Evolutionary conservation across 495 filamentous ascomycete species (phyloP).

Genomic region (Talaromyces ruber): DNA sequence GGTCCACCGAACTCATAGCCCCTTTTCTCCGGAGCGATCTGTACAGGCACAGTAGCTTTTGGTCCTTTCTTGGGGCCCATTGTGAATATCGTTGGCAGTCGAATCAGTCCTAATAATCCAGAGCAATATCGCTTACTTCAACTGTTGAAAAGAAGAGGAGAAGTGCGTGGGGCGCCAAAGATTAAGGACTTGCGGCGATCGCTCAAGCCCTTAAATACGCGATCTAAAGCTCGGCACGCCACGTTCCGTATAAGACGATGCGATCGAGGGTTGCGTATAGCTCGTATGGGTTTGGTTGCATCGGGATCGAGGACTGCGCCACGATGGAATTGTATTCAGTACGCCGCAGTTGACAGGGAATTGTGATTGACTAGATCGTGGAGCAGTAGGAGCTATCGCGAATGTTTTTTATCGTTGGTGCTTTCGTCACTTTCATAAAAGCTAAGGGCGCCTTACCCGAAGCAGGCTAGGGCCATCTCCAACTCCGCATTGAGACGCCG

Average conservation of each 20-base stretch:
- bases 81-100: not conserved
- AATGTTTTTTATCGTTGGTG: not conserved
- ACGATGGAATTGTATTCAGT: not conserved
- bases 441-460: not conserved
- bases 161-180: not conserved
- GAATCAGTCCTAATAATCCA: not conserved
- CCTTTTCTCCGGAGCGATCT: constrained; percentile 36
- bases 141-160: not conserved
- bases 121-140: not conserved
- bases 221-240: not conserved
- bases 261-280: not conserved
- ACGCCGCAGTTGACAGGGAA: too few relatives aligned
- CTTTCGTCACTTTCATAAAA: not conserved
- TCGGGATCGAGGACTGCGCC: not conserved
- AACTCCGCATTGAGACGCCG: not conserved
- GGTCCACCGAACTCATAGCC: constrained; percentile 83
- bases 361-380: not conserved
- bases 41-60: constrained; percentile 6
- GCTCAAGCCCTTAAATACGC: not conserved
- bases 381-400: not conserved
- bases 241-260: constrained; percentile 1
- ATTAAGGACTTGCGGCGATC: not conserved
- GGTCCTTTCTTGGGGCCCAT: constrained; percentile 5
- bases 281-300: not conserved
- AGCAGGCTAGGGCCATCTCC: not conserved